Evolutionary conservation across 768 basidiomycete genomes (phyloP), one percentile per base, ranked within the genome.

Genomic region (Leccinum variicolor): DNA sequence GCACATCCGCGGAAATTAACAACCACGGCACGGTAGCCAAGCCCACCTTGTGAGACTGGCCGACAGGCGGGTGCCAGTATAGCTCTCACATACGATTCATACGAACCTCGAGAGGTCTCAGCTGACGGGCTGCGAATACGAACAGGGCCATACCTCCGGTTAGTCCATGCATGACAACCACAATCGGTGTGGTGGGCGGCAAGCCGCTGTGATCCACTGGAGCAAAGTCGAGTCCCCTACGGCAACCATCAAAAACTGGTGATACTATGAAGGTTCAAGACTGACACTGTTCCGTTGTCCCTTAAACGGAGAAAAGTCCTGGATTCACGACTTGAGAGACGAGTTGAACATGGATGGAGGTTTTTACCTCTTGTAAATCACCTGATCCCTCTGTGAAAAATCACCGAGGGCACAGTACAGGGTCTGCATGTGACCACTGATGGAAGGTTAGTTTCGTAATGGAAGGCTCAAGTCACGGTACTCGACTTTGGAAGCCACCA

Each of bases 1-100:
- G 67, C 66, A 90, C 94, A 96, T 68, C 94, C 94, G 64, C 95
- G 84, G 74, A 90, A 95, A 74, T 96, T 97, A 69, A 95, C 82
- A 9, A 98, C 93, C 13, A 90, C 87, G 5, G 84, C 95, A 56
- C 97, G 81, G 73, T 91, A 96, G 15, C 94, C 94, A 53, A 96
- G 76, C 2, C 95, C 96, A n/a, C 91, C 92, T 64, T 89, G 77
- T 43, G 81, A 79, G 7, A 85, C 79, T 26, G 90, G 81, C 28
- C 79, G 78, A 69, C 87, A 87, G 14, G 87, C 88, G 57, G 84
- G 87, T 51, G 83, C 81, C 4, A 98, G 76, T 48, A 97, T 80
- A 28, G 90, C 86, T 60, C 93, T 80, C 46, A 97, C 90, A 67
- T 97, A 98, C 19, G 87, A 79, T 77, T 96, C 96, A 68, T 96